Base-by-base conservation (phyloP, 305 asterid species). In the Fraxinus paxiana region DNA sequence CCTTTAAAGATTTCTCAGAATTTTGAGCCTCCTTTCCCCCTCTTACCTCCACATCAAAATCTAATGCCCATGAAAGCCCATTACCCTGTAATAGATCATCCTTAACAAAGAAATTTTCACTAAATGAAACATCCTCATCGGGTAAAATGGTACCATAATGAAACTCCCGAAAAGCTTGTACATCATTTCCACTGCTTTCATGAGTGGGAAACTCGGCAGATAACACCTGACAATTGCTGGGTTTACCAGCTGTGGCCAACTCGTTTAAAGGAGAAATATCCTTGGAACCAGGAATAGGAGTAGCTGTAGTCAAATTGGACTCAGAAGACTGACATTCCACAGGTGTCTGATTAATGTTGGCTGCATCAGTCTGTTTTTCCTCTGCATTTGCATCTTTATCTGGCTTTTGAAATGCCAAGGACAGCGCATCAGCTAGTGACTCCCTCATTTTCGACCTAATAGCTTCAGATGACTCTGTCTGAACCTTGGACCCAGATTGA, bases 11-110 rank as follows among this genome's bases (percentile, higher is more conserved):
- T 41, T 90, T 87, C 65, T 85, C 90, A 51, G 37, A 83, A 51
- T 74, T 82, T 20, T 87, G 88, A 46, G 83, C 84, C 56, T 90
- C 95, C 85, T 85, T 87, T 6, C 82, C 86, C 31, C 86, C 95
- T 77, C 85, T 83, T 78, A 85, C 85, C 77, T 80, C 93, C 83
- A 87, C 85, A 80, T 92, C 98, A 82, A 93, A 85, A 78, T 93
- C 97, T 85, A 91, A 90, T 22, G 96, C 99, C 99, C 99, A 96
- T 71, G 98, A 92, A 82, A 96, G 98, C 80, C 98, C 99, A 86
- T 96, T 92, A 48, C 98, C 99, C 88, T 93, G 99, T 89, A 96
- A 86, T 71, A 96, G 99, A 75, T 96, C 99, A 78, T 96, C 99
- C 85, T 93, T 93, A 70, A 83, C 91, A 77, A 93, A 96, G 83